Base-by-base conservation (phyloP, 2,329 filamentous ascomycete species). In the Cytospora piceae region DNA sequence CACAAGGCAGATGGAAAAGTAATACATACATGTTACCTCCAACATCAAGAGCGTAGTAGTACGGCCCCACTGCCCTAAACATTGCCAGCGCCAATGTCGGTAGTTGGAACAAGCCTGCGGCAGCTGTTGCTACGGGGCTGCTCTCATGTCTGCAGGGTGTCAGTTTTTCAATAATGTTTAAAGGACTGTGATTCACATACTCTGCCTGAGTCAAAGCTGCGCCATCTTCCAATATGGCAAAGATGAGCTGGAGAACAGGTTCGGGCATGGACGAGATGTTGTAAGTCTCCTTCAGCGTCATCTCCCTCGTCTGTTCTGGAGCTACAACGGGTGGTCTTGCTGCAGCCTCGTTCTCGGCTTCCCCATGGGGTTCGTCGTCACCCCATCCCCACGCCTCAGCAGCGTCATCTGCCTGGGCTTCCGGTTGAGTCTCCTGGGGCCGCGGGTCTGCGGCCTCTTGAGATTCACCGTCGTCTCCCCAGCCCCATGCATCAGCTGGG, bases 211-310 rank as follows among this genome's bases (percentile, higher is more conserved):
- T 86, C 56, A 94, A 78, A 0, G 80, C 82, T 12, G 85, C 84
- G 1, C 82, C 87, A 69, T 91, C 88, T 67, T 89, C 84, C 68
- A 85, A 75, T 32, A 89, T 83, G 15, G 80, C 73, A 27, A 82
- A 79, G 61, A 94, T 87, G 32, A 92, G 82, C 22, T 86, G 82
- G 24, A 94, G 81, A 15, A 98, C 87, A 4, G 89, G 86, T 67
- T 93, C 89, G 0, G 95, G 94, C 75, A 97, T 90, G 2, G 91
- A 90, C 0, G 94, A 97, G 60, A 97, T 91, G 66, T 89, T 91
- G 76, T 97, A 99, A 1, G 85, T 91, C 77, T 99, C 95, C 68
- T 85, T 90, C 54, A 98, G 79, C 0, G 91, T 90, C 66, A 98
- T 79, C 73, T 95, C 90, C 63, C 87, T 82, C 11, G 82, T 81